Evolutionary conservation across 1,284 basidiomycete species (phyloP).

Genomic region (Leccinum fallax): DNA sequence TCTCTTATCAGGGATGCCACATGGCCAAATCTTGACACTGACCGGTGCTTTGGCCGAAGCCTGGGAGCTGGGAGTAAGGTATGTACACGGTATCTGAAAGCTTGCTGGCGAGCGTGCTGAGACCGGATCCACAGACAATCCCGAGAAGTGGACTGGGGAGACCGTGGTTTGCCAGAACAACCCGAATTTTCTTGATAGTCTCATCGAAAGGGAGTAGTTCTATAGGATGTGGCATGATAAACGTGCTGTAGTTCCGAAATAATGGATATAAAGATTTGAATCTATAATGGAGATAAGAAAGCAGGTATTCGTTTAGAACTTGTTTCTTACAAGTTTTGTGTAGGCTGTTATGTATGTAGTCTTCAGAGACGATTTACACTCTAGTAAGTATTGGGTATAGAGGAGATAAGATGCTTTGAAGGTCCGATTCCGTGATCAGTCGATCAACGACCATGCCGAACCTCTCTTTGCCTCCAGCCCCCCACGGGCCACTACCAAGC

Average conservation of each 20-base stretch:
- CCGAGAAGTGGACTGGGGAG: slow-evolving; percentile 65
- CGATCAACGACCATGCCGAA: slow-evolving; percentile 18
- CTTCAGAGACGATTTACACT: no score
- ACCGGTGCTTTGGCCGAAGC: slow-evolving; percentile 78
- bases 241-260: neutral
- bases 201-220: slow-evolving; percentile 37
- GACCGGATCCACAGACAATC: slow-evolving; percentile 78
- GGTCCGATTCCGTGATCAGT: neutral
- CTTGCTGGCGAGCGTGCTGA: slow-evolving; percentile 63
- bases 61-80: slow-evolving; percentile 62
- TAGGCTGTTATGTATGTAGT: no score
- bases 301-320: neutral
- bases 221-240: slow-evolving; percentile 18
- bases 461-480: slow-evolving; percentile 21
- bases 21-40: slow-evolving; percentile 18
- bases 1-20: neutral
- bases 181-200: slow-evolving; percentile 41
- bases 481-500: slow-evolving; percentile 20
- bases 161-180: slow-evolving; percentile 40
- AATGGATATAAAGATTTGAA: neutral
- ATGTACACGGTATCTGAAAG: slow-evolving; percentile 58
- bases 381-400: no score
- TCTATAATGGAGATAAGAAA: neutral
- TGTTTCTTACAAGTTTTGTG: no score
- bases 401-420: neutral